Evolutionary conservation across 2,329 filamentous ascomycete species (phyloP).

Genomic region (Helminthosporium solani): DNA sequence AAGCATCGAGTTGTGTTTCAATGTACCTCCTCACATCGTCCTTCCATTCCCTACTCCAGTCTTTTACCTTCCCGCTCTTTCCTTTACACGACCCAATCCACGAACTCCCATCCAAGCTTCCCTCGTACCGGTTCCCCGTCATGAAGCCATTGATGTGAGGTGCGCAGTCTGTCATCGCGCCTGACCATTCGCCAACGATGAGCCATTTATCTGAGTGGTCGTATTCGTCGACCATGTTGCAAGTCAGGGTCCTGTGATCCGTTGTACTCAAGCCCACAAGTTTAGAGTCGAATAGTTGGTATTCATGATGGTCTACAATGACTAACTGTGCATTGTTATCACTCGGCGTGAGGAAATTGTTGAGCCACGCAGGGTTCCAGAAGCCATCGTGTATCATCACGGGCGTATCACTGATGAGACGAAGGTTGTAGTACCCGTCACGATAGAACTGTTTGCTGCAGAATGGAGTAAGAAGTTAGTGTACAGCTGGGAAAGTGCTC

Average conservation of each 20-base stretch:
- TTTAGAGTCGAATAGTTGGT: constrained; percentile 60
- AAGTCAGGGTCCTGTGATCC: constrained; percentile 58
- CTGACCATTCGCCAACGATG: constrained; percentile 67
- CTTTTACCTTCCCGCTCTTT: constrained; percentile 51
- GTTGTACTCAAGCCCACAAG: constrained; percentile 52
- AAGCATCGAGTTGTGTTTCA: constrained; percentile 57
- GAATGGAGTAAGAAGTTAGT: neutral
- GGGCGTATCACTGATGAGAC: constrained; percentile 47
- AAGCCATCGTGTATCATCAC: constrained; percentile 63
- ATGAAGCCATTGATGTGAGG: constrained; percentile 46
- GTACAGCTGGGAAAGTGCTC: neutral
- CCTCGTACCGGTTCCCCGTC: constrained; percentile 61
- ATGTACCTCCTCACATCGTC: constrained; percentile 53
- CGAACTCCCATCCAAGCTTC: constrained; percentile 50
- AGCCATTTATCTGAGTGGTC: constrained; percentile 61
- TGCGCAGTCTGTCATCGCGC: constrained; percentile 63
- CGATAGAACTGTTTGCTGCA: constrained; percentile 52
- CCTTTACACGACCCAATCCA: constrained; percentile 56
- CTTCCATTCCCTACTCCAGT: constrained; percentile 50
- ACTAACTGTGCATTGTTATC: constrained; percentile 54
- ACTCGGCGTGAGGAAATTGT: constrained; percentile 56
- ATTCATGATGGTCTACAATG: constrained; percentile 68
- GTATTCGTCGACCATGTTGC: constrained; percentile 54
- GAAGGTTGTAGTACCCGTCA: constrained; percentile 54
- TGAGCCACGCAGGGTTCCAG: constrained; percentile 55